Base-by-base conservation (phyloP, 2,329 filamentous ascomycete species). In the Ascochyta clinopodiicola region DNA sequence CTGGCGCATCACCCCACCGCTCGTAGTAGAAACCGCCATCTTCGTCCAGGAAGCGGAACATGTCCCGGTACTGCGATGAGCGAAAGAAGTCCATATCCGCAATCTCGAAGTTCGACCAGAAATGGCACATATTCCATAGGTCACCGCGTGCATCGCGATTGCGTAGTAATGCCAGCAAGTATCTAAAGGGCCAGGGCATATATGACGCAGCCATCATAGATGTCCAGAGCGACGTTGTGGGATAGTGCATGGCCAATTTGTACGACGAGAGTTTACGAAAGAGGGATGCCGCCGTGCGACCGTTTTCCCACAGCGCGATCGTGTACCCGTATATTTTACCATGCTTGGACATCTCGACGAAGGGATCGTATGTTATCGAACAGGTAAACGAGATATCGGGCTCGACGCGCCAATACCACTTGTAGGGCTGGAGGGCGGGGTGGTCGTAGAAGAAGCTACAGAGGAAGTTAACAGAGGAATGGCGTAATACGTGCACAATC, bases 241-340 rank as follows among this genome's bases (percentile, higher is more conserved):
- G 44, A 10, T 64, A 48, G 15, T 32, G 42, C 29, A 54, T 50
- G 15, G 21, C 12, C 0, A 25, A 7, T 34, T 63, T 66, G 51
- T 55, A 63, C n/a, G 44, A 45, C 8, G 60, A 54, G 15, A 64
- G 38, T 39, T 63, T 62, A 24, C 56, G 56, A 49, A 63, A 65
- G n/a, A 67, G 59, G 0, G 86, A 88, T 1, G 90, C 87, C 39
- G 97, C 90, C 29, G 90, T 94, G 69, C 90, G 82, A n/a, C 93
- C 94, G 24, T 89, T 87, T 75, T 98, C 94, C 81, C 96, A 98
- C 24, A 98, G 86, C 75, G 91, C 96, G 78, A 97, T 94, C 56
- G 92, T 96, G 80, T 97, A 98, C 60, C 94, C 94, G 76, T 98
- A 98, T 7, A 91, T 96, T 79, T 97, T 96, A 80, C 96, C 96